Percentiles rank a stretch among this genome's conserved stretches.
These are phyloP conservation scores for Pseudofabraea citricarpa DNA, from an alignment of 2,329 filamentous ascomycete genomes.

Conservation along the genomic window DNA sequence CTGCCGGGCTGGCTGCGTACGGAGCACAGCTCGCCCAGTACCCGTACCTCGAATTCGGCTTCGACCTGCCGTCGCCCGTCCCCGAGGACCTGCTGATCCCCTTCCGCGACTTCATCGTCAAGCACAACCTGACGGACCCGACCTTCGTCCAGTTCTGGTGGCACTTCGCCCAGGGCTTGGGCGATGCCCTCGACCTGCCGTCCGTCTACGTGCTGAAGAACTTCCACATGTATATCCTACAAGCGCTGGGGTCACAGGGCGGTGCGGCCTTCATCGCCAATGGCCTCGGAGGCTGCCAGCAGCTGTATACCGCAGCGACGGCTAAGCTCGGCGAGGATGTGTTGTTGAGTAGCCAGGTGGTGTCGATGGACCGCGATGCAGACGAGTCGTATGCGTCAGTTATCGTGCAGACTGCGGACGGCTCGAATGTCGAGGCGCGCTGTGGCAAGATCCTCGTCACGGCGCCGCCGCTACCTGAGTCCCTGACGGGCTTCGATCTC, in stretches of 20 bases:
- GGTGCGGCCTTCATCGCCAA: neutral
- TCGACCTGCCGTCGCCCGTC: constrained; percentile 27
- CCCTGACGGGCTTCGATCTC: constrained; percentile 33
- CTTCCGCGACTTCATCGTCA: constrained; percentile 3
- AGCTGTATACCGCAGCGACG: constrained; percentile 11
- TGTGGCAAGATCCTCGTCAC: constrained; percentile 37
- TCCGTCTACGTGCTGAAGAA: constrained; percentile 42
- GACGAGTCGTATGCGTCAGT: constrained; percentile 21
- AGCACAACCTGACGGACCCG: constrained; percentile 24
- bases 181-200: constrained; percentile 35
- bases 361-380: constrained; percentile 9
- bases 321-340: constrained; percentile 9
- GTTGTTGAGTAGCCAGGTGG: constrained; percentile 11
- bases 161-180: constrained; percentile 36
- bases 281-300: constrained; percentile 9
- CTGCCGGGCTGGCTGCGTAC: neutral
- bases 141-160: constrained; percentile 28
- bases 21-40: constrained; percentile 23
- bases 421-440: constrained; percentile 27
- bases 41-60: constrained; percentile 29
- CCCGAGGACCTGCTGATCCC: constrained; percentile 4
- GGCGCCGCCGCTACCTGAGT: constrained; percentile 34
- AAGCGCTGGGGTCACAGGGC: too few relatives aligned
- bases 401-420: constrained; percentile 25
- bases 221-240: constrained; percentile 23